These are phyloP conservation scores for Sugiyamaella marilandica DNA, from an alignment of 805 yeast genomes.

Conservation along the genomic window DNA sequence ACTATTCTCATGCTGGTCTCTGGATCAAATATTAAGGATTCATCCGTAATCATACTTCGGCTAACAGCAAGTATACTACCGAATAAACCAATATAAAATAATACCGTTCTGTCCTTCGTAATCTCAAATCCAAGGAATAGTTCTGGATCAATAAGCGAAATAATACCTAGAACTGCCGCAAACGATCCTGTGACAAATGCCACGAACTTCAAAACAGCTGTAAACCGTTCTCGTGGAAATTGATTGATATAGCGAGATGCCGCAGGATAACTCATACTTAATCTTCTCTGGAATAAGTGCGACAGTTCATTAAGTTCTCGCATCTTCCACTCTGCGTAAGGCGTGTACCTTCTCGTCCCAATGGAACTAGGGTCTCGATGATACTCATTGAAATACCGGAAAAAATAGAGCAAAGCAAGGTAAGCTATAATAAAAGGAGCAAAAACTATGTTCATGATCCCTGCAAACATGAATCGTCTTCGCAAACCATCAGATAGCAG, in stretches of 20 bases:
- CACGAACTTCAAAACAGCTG: slow-evolving; percentile 51
- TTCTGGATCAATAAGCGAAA: slow-evolving; percentile 82
- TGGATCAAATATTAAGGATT: slow-evolving; percentile 79
- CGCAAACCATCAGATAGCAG: slow-evolving; percentile 63
- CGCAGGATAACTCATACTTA: slow-evolving; percentile 69
- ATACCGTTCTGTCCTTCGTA: slow-evolving; percentile 69
- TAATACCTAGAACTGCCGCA: slow-evolving; percentile 77
- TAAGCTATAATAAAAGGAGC: slow-evolving; percentile 86
- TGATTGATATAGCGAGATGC: slow-evolving; percentile 84
- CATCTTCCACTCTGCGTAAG: slow-evolving; percentile 91
- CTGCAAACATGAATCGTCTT: slow-evolving; percentile 82
- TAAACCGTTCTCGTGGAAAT: slow-evolving; percentile 77
- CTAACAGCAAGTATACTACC: slow-evolving; percentile 88
- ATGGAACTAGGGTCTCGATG: slow-evolving; percentile 81
- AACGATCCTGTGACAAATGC: slow-evolving; percentile 83
- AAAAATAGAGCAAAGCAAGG: slow-evolving; percentile 76
- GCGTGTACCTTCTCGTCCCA: slow-evolving; percentile 84
- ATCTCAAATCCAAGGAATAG: slow-evolving; percentile 85
- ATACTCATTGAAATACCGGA: slow-evolving; percentile 89
- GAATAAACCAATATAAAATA: slow-evolving; percentile 82
- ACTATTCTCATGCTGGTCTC: slow-evolving; percentile 79
- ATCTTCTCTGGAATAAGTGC: slow-evolving; percentile 76
- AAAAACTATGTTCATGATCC: slow-evolving; percentile 70
- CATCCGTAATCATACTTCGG: slow-evolving; percentile 61
- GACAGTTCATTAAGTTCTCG: slow-evolving; percentile 91